Evolutionary conservation across 2,329 filamentous ascomycete species (phyloP).

Genomic region (Aspergillus costaricaensis): DNA sequence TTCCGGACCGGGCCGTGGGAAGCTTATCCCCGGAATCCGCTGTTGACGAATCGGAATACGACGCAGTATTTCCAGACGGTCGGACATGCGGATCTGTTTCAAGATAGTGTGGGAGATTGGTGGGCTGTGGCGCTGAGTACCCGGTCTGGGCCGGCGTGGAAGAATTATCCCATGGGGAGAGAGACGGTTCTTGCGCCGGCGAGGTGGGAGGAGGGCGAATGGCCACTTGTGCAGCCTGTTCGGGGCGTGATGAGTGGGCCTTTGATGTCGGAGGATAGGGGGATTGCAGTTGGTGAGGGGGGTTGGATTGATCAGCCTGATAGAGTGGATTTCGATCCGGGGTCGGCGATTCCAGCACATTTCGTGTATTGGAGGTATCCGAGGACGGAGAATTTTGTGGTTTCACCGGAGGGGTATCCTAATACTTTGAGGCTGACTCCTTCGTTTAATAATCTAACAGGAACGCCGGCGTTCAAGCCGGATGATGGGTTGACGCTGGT

Average conservation of each 20-base stretch:
- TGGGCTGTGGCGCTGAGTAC: slow-evolving; percentile 54
- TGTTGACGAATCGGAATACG: slow-evolving; percentile 45
- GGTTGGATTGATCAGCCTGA: slow-evolving; percentile 47
- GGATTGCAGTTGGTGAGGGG: slow-evolving; percentile 19
- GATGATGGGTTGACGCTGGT: slow-evolving; percentile 12
- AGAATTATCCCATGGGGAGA: slow-evolving; percentile 56
- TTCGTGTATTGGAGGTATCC: slow-evolving; percentile 61
- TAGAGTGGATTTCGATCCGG: slow-evolving; percentile 49
- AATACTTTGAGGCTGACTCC: slow-evolving; percentile 52
- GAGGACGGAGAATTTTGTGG: slow-evolving; percentile 44
- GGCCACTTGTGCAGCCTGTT: slow-evolving; percentile 41
- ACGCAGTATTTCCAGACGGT: slow-evolving; percentile 53
- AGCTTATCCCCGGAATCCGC: slow-evolving; percentile 41
- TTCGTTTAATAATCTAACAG: slow-evolving; percentile 57
- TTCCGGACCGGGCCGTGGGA: slow-evolving; percentile 44
- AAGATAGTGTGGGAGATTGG: slow-evolving; percentile 55
- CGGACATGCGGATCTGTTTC: slow-evolving; percentile 60
- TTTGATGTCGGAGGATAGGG: slow-evolving; percentile 17
- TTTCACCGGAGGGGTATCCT: slow-evolving; percentile 48
- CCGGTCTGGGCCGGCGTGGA: slow-evolving; percentile 37
- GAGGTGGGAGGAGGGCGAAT: slow-evolving; percentile 52
- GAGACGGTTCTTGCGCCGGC: slow-evolving; percentile 55
- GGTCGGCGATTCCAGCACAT: slow-evolving; percentile 52
- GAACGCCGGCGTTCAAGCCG: slow-evolving; percentile 38
- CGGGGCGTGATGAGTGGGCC: slow-evolving; percentile 18